Conservation (phyloP, 129 eudicot genomes). For the Chrysanthemum makinoi region DNA sequence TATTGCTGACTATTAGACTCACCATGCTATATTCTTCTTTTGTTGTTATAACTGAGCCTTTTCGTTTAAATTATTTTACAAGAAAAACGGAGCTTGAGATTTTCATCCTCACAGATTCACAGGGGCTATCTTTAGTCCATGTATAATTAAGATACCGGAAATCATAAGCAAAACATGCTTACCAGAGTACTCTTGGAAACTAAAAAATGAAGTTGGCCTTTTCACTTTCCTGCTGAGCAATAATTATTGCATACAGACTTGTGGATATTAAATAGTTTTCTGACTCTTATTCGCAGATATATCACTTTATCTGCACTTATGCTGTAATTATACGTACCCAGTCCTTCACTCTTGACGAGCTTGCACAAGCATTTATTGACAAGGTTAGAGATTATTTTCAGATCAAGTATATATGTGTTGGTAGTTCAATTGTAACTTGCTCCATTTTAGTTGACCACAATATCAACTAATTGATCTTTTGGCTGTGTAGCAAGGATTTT, state of each 20-base stretch:
- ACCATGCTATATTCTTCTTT: constrained; percentile 10
- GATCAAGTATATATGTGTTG: constrained; percentile 8
- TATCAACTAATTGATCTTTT: constrained; percentile 9
- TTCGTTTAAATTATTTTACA: neutral
- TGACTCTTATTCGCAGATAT: constrained; percentile 52
- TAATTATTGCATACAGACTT: constrained; percentile 1
- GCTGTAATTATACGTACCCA: constrained; percentile 53
- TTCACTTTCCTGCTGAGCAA: constrained; percentile 12
- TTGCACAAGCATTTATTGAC: constrained; percentile 74
- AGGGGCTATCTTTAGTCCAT: neutral
- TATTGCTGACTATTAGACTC: neutral
- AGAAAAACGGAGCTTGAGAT: constrained; percentile 10
- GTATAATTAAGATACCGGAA: neutral
- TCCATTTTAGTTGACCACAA: neutral
- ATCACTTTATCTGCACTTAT: constrained; percentile 80
- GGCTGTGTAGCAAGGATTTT: neutral
- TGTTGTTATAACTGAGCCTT: neutral
- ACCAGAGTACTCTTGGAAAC: neutral
- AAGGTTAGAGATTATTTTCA: constrained; percentile 49
- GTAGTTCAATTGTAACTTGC: neutral
- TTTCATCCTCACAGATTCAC: neutral
- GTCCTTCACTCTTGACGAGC: constrained; percentile 84
- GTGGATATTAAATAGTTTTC: constrained; percentile 16
- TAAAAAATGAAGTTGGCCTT: neutral
- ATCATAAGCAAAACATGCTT: neutral